Evolutionary conservation across 2,329 filamentous ascomycete genomes (phyloP).

Genomic region (Colletotrichum limetticola): DNA sequence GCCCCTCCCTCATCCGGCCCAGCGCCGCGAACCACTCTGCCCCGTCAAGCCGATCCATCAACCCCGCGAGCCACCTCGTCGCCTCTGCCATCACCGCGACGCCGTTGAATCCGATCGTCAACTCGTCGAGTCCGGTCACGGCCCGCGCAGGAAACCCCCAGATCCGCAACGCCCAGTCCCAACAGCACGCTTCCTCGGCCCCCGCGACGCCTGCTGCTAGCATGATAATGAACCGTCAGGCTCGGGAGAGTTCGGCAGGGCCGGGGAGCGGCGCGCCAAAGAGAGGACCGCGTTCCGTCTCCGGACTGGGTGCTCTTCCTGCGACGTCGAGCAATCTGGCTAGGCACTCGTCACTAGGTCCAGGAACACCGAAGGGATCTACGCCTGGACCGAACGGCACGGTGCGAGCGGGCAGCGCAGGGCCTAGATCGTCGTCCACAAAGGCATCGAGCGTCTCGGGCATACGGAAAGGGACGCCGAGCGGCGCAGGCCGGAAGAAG

Average conservation of each 20-base stretch:
- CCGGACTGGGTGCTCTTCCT: conserved; percentile 58
- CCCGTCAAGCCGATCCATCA: conserved; percentile 54
- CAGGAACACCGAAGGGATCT: conserved; percentile 67
- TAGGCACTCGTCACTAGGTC: conserved; percentile 71
- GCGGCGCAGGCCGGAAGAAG: conserved; percentile 58
- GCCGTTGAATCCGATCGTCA: conserved; percentile 50
- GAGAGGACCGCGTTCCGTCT: conserved; percentile 60
- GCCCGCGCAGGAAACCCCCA: conserved; percentile 57
- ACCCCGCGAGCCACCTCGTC: conserved; percentile 51
- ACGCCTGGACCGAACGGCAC: conserved; percentile 46
- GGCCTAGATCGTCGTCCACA: conserved; percentile 61
- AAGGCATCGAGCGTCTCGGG: conserved; percentile 54
- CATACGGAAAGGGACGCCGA: conserved; percentile 61
- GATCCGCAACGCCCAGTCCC: conserved; percentile 60
- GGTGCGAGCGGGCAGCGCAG: conserved; percentile 67
- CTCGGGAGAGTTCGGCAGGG: conserved; percentile 68
- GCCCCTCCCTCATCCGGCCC: conserved; percentile 70
- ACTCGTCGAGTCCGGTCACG: conserved; percentile 53
- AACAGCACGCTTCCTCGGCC: conserved; percentile 65
- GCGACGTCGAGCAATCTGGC: conserved; percentile 68
- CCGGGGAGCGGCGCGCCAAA: conserved; percentile 62
- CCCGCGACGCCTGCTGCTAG: conserved; percentile 70
- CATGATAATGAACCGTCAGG: conserved; percentile 67
- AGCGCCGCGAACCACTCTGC: conserved; percentile 63
- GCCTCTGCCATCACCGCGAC: conserved; percentile 43